Evolutionary conservation across 2,329 filamentous ascomycete genomes (phyloP).

Genomic region (Pseudopithomyces chartarum): DNA sequence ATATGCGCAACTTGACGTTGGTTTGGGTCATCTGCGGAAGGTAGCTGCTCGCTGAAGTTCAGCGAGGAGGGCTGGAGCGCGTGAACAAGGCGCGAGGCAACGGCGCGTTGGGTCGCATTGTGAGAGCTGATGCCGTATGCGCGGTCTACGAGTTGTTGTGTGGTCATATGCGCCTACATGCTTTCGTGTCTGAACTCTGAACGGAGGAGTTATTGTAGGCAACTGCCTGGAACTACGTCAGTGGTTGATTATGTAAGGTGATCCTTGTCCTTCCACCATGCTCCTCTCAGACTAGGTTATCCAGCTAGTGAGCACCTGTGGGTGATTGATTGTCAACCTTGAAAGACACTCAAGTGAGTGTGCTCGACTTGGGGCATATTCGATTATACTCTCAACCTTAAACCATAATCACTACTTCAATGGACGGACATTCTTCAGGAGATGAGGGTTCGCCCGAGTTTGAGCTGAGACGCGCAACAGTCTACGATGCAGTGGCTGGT

Average conservation of each 20-base stretch:
- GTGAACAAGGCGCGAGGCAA: conserved; percentile 69
- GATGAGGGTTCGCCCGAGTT: conserved; percentile 14
- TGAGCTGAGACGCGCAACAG: conserved; percentile 54
- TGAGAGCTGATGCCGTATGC: conserved; percentile 68
- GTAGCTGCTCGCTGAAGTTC: conserved; percentile 70
- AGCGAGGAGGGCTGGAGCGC: conserved; percentile 72
- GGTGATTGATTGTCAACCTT: too few relatives aligned
- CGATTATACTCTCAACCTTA: too few relatives aligned
- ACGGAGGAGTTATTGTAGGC: background rate
- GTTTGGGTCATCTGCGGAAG: conserved; percentile 38
- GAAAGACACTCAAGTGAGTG: too few relatives aligned
- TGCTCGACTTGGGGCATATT: too few relatives aligned
- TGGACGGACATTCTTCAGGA: conserved; percentile 16
- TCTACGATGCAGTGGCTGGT: conserved; percentile 79
- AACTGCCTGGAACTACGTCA: background rate
- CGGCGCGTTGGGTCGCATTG: conserved; percentile 66
- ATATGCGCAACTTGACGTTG: conserved; percentile 67
- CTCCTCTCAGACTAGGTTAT: background rate
- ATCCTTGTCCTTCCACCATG: background rate
- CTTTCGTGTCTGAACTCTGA: conserved; percentile 25
- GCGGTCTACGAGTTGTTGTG: conserved; percentile 72
- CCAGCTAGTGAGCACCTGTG: background rate
- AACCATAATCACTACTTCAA: too few relatives aligned
- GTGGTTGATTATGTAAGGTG: background rate
- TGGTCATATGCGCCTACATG: conserved; percentile 46